A percentile compares a stretch with the other conserved stretches of the same genome.
These are phyloP conservation scores for Taxawa tesnikishii DNA, from an alignment of 2,329 filamentous ascomycete genomes.

Conservation along the genomic window DNA sequence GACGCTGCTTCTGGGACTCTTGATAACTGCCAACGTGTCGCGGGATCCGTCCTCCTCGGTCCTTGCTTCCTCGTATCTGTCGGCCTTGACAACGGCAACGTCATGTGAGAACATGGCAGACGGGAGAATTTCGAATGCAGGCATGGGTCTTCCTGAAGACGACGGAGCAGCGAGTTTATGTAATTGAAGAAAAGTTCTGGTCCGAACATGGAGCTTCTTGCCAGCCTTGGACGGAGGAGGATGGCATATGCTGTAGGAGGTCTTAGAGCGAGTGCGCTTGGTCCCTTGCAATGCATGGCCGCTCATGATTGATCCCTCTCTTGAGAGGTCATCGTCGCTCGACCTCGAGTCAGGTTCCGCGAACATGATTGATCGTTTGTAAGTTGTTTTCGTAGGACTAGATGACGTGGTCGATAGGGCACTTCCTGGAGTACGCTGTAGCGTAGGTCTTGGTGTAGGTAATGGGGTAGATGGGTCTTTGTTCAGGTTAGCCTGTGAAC, in stretches of 20 bases:
- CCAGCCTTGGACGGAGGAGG: constrained; percentile 47
- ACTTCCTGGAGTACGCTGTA: constrained; percentile 3
- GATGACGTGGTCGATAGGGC: constrained; percentile 7
- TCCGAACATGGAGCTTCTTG: constrained; percentile 54
- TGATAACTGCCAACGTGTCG: constrained; percentile 56
- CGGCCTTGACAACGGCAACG: constrained; percentile 57
- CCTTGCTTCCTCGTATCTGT: constrained; percentile 44
- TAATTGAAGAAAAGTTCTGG: constrained; percentile 58
- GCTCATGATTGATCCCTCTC: constrained; percentile 12
- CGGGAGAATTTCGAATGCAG: constrained; percentile 62
- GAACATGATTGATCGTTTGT: constrained; percentile 16
- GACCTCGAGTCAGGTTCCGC: constrained; percentile 19
- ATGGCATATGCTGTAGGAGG: constrained; percentile 55
- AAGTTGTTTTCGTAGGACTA: constrained; percentile 16
- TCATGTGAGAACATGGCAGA: constrained; percentile 47
- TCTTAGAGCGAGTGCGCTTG: constrained; percentile 37
- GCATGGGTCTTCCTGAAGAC: constrained; percentile 47
- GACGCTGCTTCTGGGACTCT: constrained; percentile 40
- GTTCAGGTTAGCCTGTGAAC: no score
- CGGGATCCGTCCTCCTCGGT: constrained; percentile 39
- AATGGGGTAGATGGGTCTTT: not conserved
- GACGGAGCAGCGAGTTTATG: constrained; percentile 51
- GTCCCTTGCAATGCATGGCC: no score
- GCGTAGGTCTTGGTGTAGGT: not conserved
- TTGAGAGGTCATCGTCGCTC: constrained; percentile 16